Conservation (phyloP, 345 rosid species). For the Dovyalis caffra region DNA sequence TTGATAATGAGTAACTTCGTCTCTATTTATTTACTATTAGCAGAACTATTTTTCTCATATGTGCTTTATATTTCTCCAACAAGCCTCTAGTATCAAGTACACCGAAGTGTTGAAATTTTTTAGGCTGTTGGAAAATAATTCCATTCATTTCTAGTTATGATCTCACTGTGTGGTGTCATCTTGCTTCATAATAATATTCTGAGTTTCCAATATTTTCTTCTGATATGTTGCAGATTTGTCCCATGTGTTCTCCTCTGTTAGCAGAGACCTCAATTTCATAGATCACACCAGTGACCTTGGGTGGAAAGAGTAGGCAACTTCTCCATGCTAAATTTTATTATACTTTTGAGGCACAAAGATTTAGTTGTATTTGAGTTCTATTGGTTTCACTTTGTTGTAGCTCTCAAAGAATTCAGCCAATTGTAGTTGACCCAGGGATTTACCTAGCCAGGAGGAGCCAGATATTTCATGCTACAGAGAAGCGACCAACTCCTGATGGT, state of each 20-base stretch:
- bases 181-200: neutral
- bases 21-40: neutral
- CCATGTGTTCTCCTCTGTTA: constrained; percentile 72
- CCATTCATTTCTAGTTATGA: too few species aligned
- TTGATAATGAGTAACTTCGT: neutral
- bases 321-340: neutral
- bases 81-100: neutral
- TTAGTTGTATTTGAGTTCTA: constrained; percentile 12
- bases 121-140: neutral
- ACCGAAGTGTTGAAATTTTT: neutral
- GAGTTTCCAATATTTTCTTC: constrained; percentile 15
- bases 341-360: neutral
- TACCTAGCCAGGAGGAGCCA: constrained; percentile 87
- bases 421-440: constrained; percentile 86
- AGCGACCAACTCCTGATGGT: constrained; percentile 72
- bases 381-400: constrained; percentile 40
- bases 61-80: neutral
- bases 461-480: constrained; percentile 83
- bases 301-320: constrained; percentile 93
- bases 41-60: neutral
- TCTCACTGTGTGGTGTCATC: neutral
- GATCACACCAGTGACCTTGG: constrained; percentile 95
- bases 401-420: constrained; percentile 74
- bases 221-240: constrained; percentile 62
- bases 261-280: constrained; percentile 84